Percentiles rank a stretch among this genome's conserved stretches.
Conservation (phyloP, 192 early-diverging fungal species). For the Gonapodya sp. region DNA sequence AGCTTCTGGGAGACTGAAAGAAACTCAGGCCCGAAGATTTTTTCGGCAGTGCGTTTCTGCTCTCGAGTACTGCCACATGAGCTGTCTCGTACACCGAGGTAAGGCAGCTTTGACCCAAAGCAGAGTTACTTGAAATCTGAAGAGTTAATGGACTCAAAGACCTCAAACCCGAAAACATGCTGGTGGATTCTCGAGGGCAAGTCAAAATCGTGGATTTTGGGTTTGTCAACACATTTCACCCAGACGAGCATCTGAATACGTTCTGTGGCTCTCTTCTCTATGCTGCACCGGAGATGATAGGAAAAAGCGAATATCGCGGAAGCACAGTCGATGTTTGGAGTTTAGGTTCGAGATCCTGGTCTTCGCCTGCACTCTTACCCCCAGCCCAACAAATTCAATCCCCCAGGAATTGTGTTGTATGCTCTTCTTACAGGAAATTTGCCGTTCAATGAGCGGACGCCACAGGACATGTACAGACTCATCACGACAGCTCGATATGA, state of each 20-base stretch:
- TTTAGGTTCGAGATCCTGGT: neutral
- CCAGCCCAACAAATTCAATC: neutral
- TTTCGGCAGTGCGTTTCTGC: conserved; percentile 43
- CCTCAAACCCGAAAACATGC: conserved; percentile 53
- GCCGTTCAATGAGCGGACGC: neutral
- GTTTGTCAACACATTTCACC: conserved; percentile 43
- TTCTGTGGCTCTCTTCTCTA: conserved; percentile 42
- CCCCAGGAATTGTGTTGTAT: neutral
- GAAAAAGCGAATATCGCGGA: neutral
- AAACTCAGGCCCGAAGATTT: conserved; percentile 34
- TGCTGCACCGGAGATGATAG: conserved; percentile 56
- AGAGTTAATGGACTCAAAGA: conserved; percentile 24
- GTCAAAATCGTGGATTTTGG: conserved; percentile 52
- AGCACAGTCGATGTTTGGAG: neutral
- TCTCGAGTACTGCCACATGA: conserved; percentile 42
- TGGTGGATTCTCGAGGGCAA: conserved; percentile 35
- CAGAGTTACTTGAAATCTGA: neutral
- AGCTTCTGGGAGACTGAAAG: conserved; percentile 28
- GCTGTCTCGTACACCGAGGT: conserved; percentile 5
- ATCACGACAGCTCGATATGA: neutral
- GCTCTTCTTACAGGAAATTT: neutral
- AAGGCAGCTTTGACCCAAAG: neutral
- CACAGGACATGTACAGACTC: neutral
- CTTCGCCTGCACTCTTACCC: neutral
- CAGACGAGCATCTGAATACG: conserved; percentile 45